These are phyloP conservation scores for Pezicula radicicola DNA, from an alignment of 2,329 filamentous ascomycete species.

Conservation along the genomic window DNA sequence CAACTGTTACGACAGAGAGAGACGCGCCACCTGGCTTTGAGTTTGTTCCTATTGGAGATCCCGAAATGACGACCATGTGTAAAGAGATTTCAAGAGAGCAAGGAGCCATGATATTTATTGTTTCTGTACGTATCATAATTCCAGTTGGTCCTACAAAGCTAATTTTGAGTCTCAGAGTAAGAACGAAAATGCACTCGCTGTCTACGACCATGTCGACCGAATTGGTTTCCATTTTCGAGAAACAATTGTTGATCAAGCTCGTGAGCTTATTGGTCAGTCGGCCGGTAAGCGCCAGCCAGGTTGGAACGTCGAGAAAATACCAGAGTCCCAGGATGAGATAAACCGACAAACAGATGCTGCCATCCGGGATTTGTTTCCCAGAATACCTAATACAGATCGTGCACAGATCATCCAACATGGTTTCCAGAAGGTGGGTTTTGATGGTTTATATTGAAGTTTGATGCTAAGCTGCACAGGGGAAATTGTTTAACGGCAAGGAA, in stretches of 20 bases:
- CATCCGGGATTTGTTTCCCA: constrained; percentile 60
- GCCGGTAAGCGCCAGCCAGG: constrained; percentile 24
- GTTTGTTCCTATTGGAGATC: constrained; percentile 62
- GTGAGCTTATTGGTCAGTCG: constrained; percentile 25
- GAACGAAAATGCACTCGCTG: constrained; percentile 22
- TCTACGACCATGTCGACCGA: constrained; percentile 50
- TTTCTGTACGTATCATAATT: constrained; percentile 48
- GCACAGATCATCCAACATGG: constrained; percentile 60
- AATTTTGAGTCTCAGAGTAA: constrained; percentile 6
- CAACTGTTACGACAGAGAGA: constrained; percentile 51
- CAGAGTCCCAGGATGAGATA: constrained; percentile 56
- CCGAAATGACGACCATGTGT: constrained; percentile 56
- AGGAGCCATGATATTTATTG: constrained; percentile 64
- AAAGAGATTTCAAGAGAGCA: constrained; percentile 62
- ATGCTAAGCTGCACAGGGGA: constrained; percentile 37
- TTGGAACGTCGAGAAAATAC: constrained; percentile 54
- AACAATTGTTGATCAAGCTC: constrained; percentile 56
- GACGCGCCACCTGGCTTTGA: constrained; percentile 58
- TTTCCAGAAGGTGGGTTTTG: constrained; percentile 54
- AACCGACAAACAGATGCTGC: constrained; percentile 60
- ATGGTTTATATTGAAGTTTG: constrained; percentile 2
- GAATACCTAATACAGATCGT: constrained; percentile 63
- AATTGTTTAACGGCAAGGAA: constrained; percentile 47
- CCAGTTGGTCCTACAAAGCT: constrained; percentile 2
- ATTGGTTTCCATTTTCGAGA: constrained; percentile 59